Conservation (phyloP, 441 rosid genomes). For the Macaranga tanarius region DNA sequence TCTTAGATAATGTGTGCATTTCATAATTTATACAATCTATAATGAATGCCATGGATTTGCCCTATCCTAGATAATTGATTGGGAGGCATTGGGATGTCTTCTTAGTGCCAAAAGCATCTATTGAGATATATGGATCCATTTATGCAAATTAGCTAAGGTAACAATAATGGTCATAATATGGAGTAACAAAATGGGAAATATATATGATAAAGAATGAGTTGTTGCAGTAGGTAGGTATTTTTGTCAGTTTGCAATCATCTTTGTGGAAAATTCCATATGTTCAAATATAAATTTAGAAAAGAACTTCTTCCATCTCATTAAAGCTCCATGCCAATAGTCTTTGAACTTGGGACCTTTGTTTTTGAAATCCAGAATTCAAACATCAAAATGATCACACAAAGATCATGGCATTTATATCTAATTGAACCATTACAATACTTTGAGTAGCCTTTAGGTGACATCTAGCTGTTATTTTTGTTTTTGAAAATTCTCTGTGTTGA, state of each 20-base stretch:
- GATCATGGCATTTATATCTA: neutral
- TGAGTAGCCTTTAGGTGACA: neutral
- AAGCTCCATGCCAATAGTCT: neutral
- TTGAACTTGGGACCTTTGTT: neutral
- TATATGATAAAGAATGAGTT: neutral
- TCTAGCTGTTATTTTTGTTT: neutral
- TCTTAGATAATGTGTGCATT: neutral
- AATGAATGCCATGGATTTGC: neutral
- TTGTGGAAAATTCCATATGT: neutral
- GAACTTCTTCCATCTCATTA: no score
- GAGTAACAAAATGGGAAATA: neutral
- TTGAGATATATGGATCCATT: neutral
- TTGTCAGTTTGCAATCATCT: neutral
- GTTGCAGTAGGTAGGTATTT: neutral
- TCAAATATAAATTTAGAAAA: neutral
- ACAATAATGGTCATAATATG: neutral
- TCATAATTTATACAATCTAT: neutral
- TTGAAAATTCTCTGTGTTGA: neutral
- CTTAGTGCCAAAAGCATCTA: neutral
- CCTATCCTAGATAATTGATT: neutral
- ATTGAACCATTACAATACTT: neutral
- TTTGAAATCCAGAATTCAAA: neutral
- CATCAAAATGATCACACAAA: neutral
- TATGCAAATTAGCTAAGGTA: neutral
- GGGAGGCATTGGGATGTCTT: neutral